A percentile compares a stretch with the other conserved stretches of the same genome.
phyloP scores from a whole-genome alignment of 1,139 yeast genomes.

The Kodamaea suecica region DNA sequence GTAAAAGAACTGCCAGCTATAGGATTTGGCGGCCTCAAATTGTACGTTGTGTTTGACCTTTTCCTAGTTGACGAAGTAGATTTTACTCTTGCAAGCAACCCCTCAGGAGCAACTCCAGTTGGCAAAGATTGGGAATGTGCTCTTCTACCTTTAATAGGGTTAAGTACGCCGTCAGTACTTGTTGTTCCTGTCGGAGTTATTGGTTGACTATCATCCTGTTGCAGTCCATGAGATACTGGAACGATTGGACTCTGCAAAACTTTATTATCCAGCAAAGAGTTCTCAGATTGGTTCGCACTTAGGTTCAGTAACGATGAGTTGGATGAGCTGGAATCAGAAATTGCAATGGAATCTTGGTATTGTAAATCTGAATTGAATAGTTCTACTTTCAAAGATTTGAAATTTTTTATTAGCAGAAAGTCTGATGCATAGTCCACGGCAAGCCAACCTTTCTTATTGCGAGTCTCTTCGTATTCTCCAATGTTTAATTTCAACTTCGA shows the following conservation, averaged over 20 bases:
- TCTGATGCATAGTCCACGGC: conserved; percentile 60
- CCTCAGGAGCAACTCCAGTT: conserved; percentile 9
- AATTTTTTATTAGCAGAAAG: conserved; percentile 39
- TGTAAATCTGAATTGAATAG: conserved; percentile 3
- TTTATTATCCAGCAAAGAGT: conserved; percentile 19
- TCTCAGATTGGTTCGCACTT: conserved; percentile 5
- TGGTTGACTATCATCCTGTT: conserved; percentile 4
- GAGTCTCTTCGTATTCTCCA: conserved; percentile 24
- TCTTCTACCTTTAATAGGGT: conserved; percentile 15
- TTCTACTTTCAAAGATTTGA: conserved; percentile 12
- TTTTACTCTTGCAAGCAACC: conserved; percentile 5
- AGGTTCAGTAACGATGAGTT: conserved; percentile 12
- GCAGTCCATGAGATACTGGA: conserved; percentile 19
- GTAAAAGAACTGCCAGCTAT: conserved; percentile 3
- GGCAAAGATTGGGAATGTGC: conserved; percentile 40
- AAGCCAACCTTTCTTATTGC: conserved; percentile 65
- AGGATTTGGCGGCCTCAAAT: conserved; percentile 15
- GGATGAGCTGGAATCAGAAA: conserved; percentile 8
- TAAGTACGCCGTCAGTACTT: conserved; percentile 3
- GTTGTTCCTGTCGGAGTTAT: conserved; percentile 1
- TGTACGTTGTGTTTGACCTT: conserved; percentile 27
- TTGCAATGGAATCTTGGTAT: conserved; percentile 6
- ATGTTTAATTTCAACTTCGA: conserved; percentile 42
- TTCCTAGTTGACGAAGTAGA: conserved; percentile 12
- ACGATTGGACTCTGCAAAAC: conserved; percentile 36